Percentiles rank a stretch among this genome's conserved stretches.
phyloP scores from a whole-genome alignment of 495 filamentous ascomycete species.

The Xylaria intraflava region DNA sequence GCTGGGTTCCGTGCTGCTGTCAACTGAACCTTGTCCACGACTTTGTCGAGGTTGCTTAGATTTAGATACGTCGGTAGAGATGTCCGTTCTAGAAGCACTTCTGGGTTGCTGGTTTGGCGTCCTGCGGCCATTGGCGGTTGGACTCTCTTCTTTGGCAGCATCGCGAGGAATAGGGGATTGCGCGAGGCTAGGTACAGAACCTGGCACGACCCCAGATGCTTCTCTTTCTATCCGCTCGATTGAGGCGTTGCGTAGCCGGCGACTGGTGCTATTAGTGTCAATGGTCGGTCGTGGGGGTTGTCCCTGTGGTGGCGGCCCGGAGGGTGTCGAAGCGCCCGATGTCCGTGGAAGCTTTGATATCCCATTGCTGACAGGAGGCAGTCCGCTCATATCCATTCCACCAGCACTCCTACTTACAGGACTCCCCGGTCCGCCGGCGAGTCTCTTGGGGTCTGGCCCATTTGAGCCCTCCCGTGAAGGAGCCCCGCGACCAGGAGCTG shows the following conservation, averaged over 20 bases:
- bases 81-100: constrained; percentile 27
- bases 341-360: constrained; percentile 64
- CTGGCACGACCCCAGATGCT: constrained; percentile 17
- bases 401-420: constrained; percentile 24
- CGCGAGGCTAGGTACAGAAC: constrained; percentile 30
- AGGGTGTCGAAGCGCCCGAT: constrained; percentile 61
- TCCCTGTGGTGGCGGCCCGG: constrained; percentile 80
- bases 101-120: constrained; percentile 48
- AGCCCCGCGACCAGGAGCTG: constrained; percentile 30
- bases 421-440: constrained; percentile 40
- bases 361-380: constrained; percentile 25
- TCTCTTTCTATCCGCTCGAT: constrained; percentile 35
- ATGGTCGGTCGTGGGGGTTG: constrained; percentile 67
- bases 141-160: constrained; percentile 39
- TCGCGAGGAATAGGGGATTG: constrained; percentile 54
- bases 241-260: constrained; percentile 34
- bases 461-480: constrained; percentile 59
- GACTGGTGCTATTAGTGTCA: constrained; percentile 18
- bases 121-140: constrained; percentile 50
- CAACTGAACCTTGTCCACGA: constrained; percentile 44
- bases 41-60: constrained; percentile 27
- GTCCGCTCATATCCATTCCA: constrained; percentile 28
- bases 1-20: constrained; percentile 41
- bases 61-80: constrained; percentile 25
- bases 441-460: constrained; percentile 50